Evolutionary conservation across 345 rosid genomes (phyloP).

Genomic region (Euphorbia lathyris): DNA sequence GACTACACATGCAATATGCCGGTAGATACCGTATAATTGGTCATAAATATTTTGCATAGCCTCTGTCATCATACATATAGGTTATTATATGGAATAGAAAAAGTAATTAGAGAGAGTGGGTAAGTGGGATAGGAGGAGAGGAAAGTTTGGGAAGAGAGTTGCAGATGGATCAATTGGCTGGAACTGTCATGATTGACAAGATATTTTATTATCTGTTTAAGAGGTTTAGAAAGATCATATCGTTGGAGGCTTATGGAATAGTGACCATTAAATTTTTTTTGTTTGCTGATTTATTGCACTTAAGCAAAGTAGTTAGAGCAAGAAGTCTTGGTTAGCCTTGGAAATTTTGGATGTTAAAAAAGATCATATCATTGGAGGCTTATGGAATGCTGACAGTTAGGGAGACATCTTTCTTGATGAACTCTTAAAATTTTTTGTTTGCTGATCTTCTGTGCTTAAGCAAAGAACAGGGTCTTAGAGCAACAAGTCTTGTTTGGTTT

Average conservation of each 20-base stretch:
- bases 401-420: too few species aligned
- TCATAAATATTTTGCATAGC: neutral
- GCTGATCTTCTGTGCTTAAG: neutral
- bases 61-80: neutral
- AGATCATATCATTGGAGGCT: too few species aligned
- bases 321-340: too few species aligned
- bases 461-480: neutral
- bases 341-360: too few species aligned
- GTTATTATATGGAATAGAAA: neutral
- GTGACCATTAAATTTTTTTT: neutral
- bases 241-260: neutral
- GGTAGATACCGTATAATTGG: constrained; percentile 44
- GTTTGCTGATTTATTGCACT: too few species aligned
- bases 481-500: neutral
- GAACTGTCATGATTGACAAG: neutral
- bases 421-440: too few species aligned
- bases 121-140: too few species aligned
- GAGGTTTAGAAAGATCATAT: neutral
- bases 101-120: neutral
- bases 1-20: constrained; percentile 54
- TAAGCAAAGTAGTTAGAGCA: too few species aligned
- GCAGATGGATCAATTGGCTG: neutral
- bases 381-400: too few species aligned
- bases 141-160: neutral
- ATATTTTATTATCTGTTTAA: neutral